Base-by-base conservation (phyloP, 345 rosid species). In the Anastatica hierochuntica region DNA sequence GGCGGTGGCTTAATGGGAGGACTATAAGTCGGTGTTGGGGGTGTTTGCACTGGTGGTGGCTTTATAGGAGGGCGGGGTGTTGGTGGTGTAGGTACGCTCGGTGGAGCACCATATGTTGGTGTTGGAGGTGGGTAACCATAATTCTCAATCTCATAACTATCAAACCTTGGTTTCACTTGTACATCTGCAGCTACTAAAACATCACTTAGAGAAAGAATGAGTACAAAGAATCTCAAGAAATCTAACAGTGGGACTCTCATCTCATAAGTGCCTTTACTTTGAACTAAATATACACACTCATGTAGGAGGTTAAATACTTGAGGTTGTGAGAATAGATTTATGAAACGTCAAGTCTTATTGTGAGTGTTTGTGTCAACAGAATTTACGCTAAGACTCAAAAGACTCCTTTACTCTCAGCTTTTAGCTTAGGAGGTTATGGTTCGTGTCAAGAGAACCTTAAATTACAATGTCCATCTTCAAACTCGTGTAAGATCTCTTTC, bases 361-460 rank as follows among this genome's bases (percentile, higher is more conserved):
- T 35, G 15, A 18, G 11, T 3, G 47, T 21, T 56, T 42, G 19
- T 36, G 23, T 36, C 54, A 27, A 37, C 54, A 26, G 19, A 44
- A 66, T 50, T 50, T 35, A 26, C 31, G 69, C 14, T 31, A 26
- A 12, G 17, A n/a, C n/a, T 42, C 47, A 23, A 49, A 10, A 33
- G 52, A 57, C 33, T 56, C 44, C 33, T 34, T 12, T n/a, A n/a
- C n/a, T 9, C 35, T 42, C 11, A 37, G 21, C 59, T 27, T 50
- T 14, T 8, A 35, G 19, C 20, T 2, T 36, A 40, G 43, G 29
- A 27, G 13, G 70, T 66, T 58, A 30, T 37, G 70, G 59, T 51
- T 66, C 60, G 70, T 66, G 70, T 58, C 70, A 51, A 43, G n/a
- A 50, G 53, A 50, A 6, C 64, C 70, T 27, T 19, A 23, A 26